Conservation (phyloP, 805 yeast species). For the Lipomyces sp. region DNA sequence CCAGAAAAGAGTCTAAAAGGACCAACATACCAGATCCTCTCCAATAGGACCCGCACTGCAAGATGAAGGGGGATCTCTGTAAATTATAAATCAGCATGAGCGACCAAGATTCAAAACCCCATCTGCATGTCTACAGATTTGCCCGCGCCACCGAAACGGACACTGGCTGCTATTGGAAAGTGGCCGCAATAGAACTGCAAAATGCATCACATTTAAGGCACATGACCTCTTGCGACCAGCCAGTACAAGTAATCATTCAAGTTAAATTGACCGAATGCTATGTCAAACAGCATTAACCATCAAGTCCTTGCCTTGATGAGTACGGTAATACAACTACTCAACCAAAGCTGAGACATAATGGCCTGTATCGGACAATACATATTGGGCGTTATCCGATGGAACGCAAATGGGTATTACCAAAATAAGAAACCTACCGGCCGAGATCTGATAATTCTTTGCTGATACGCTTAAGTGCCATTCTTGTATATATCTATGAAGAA, state of each 20-base stretch:
- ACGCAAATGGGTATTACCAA: constrained; percentile 4
- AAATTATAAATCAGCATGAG: constrained; percentile 8
- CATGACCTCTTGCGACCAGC: background rate
- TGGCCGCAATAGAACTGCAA: background rate
- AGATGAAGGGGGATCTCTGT: constrained; percentile 96
- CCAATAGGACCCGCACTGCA: constrained; percentile 99
- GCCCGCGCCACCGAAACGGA: background rate
- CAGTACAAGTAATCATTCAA: background rate
- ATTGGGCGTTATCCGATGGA: background rate
- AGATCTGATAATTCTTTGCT: constrained; percentile 93
- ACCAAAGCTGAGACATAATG: background rate
- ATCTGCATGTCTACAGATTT: background rate
- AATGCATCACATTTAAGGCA: background rate
- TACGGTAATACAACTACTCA: background rate
- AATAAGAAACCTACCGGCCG: constrained; percentile 71
- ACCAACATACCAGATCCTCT: constrained; percentile 66
- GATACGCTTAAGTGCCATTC: constrained; percentile 89
- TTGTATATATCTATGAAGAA: constrained; percentile 5
- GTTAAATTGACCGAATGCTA: background rate
- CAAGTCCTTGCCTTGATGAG: background rate
- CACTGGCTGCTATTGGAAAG: background rate
- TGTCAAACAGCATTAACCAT: background rate
- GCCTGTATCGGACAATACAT: no score
- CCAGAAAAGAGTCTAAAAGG: background rate
- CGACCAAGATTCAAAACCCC: constrained; percentile 1